These are phyloP conservation scores for Fibroporia radiculosa DNA, from an alignment of 768 basidiomycete genomes.

Conservation along the genomic window DNA sequence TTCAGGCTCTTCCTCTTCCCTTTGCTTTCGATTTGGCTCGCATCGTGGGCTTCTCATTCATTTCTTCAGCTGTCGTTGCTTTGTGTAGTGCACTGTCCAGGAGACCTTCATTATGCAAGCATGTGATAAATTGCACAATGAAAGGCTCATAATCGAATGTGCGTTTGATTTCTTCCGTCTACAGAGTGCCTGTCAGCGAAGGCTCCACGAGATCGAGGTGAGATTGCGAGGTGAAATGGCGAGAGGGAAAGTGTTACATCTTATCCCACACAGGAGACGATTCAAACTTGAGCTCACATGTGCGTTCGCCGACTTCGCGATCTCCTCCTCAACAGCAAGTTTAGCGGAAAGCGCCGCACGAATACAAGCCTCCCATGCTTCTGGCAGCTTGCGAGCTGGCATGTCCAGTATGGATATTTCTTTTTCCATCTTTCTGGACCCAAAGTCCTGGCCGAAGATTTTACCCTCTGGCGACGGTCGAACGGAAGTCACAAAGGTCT, in stretches of 20 bases:
- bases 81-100: conserved; percentile 34
- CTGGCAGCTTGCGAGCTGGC: conserved; percentile 26
- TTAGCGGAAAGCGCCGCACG: conserved; percentile 30
- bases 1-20: too few species aligned
- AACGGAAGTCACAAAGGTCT: conserved; percentile 26
- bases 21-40: too few species aligned
- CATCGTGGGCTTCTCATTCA: not conserved
- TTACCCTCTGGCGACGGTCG: conserved; percentile 19
- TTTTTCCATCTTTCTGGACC: conserved; percentile 32
- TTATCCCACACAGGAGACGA: not conserved
- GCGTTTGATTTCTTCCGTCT: conserved; percentile 51
- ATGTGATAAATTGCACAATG: conserved; percentile 36
- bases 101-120: conserved; percentile 38
- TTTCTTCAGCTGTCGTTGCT: not conserved
- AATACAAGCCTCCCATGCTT: conserved; percentile 43
- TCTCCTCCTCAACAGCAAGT: conserved; percentile 41
- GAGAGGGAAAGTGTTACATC: not conserved
- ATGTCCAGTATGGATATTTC: conserved; percentile 39
- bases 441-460: conserved; percentile 38
- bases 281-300: conserved; percentile 28
- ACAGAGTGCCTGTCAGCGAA: too few species aligned
- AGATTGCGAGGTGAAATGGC: too few species aligned
- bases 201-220: too few species aligned
- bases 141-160: conserved; percentile 63
- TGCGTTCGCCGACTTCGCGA: conserved; percentile 32